Conservation (phyloP, 2,329 filamentous ascomycete species). For the Ophiocordyceps unilateralis region DNA sequence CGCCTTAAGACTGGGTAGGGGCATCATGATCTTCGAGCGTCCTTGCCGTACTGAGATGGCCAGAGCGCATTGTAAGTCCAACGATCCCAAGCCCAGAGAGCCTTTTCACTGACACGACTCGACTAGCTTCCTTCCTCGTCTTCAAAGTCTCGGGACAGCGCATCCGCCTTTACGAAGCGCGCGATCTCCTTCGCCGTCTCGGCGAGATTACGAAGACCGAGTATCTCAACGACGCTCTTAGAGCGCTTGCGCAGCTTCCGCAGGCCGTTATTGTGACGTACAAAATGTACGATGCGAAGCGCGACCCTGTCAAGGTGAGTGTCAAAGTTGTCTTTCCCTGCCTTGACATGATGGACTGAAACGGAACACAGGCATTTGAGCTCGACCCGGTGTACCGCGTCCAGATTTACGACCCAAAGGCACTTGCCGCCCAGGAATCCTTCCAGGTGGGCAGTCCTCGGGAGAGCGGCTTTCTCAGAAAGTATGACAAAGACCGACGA, state of each 20-base stretch:
- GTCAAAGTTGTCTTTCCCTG: background rate
- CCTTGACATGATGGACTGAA: background rate
- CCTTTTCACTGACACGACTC: constrained; percentile 14
- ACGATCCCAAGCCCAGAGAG: too few relatives aligned
- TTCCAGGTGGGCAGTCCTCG: background rate
- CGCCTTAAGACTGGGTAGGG: constrained; percentile 30
- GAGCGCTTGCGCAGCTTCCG: constrained; percentile 16
- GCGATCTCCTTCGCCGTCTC: constrained; percentile 21
- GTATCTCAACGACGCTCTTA: constrained; percentile 14
- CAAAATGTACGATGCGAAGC: constrained; percentile 29
- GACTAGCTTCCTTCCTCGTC: constrained; percentile 31
- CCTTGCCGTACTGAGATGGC: constrained; percentile 42
- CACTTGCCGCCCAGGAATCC: constrained; percentile 3
- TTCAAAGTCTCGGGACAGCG: constrained; percentile 16
- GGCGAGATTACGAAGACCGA: constrained; percentile 26
- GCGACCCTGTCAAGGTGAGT: constrained; percentile 31
- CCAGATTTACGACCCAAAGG: constrained; percentile 11
- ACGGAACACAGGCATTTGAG: constrained; percentile 10
- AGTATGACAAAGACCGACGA: constrained; percentile 25
- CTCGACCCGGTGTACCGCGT: constrained; percentile 6
- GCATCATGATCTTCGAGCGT: constrained; percentile 33
- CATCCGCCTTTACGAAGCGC: constrained; percentile 26
- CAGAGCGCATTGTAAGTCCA: constrained; percentile 35
- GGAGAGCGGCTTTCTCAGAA: constrained; percentile 8
- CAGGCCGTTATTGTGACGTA: constrained; percentile 30